Conservation (phyloP, 2,329 filamentous ascomycete genomes). For the Dactylella cylindrospora region DNA sequence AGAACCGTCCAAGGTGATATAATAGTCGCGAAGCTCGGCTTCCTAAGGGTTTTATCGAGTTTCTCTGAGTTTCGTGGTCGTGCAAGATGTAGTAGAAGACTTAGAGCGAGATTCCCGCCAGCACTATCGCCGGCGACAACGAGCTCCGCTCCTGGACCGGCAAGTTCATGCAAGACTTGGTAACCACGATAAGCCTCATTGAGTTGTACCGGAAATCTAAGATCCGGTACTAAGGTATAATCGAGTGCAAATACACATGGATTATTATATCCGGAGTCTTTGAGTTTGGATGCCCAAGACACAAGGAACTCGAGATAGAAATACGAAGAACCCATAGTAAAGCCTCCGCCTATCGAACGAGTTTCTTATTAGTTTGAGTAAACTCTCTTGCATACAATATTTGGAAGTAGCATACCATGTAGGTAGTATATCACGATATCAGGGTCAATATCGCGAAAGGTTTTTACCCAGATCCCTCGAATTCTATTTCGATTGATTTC, state of each 20-base stretch:
- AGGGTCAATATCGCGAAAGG: conserved; percentile 57
- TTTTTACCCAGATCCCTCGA: conserved; percentile 34
- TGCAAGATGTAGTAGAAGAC: conserved; percentile 69
- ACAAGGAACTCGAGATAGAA: conserved; percentile 85
- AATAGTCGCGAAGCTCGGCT: conserved; percentile 66
- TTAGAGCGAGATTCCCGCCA: conserved; percentile 72
- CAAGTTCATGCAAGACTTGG: conserved; percentile 63
- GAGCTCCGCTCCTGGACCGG: conserved; percentile 62
- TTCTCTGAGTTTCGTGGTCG: conserved; percentile 1
- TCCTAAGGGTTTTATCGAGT: conserved; percentile 54
- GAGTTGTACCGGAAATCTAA: conserved; percentile 71
- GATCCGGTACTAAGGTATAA: conserved; percentile 76
- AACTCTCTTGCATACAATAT: conserved; percentile 7
- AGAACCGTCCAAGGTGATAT: conserved; percentile 82
- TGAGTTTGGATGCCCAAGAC: conserved; percentile 68
- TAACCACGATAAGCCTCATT: conserved; percentile 71
- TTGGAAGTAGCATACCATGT: conserved; percentile 60
- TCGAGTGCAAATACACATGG: conserved; percentile 78
- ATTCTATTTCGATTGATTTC: conserved; percentile 20
- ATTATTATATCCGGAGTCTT: conserved; percentile 67
- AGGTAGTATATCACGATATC: conserved; percentile 81
- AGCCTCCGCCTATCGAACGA: conserved; percentile 62
- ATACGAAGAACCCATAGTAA: conserved; percentile 76
- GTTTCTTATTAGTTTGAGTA: conserved; percentile 44
- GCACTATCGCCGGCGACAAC: conserved; percentile 78